Base-by-base conservation (phyloP, 306 rosid genomes). In the Rubus parviflorus region DNA sequence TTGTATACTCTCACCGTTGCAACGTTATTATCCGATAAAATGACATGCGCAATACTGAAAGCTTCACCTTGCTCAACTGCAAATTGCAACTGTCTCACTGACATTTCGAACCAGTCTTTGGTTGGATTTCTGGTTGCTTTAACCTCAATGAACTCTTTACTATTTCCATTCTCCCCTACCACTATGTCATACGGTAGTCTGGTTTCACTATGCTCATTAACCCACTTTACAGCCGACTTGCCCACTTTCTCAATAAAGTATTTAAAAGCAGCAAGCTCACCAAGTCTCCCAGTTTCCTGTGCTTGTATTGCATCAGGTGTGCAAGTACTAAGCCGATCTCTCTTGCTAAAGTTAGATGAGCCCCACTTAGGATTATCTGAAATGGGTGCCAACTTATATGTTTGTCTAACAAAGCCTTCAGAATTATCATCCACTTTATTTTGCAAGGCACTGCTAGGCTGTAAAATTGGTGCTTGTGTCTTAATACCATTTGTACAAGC, bases 41-140 rank as follows among this genome's bases (percentile, higher is more conserved):
- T 83, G 0, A 94, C 92, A 75, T 85, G 95, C 0, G 96, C 99
- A 72, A 95, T 75, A 76, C 90, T 92, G 89, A 82, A 95, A 46
- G 90, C 90, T 47, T 88, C 87, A 0, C 97, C 89, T 81, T 84
- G 88, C 8, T 92, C 93, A 5, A 80, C 62, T 2, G 97, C 97
- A 79, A 87, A 90, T 82, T 89, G 88, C 99, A 97, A 92, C 79
- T 95, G 97, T 63, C 86, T 89, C 25, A 23, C 10, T 8, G 97
- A 80, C 82, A 95, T 90, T 77, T 80, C 73, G 58, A 92, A 91
- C 99, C 99, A 95, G 83, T 95, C 97, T 75, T 95, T 92, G 77
- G 76, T 87, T 25, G 78, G 82, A 61, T 91, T 89, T 79, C 83
- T 84, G 17, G 97, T 92, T 71, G 99, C 83, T 81, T 95, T 95